phyloP scores from a whole-genome alignment of 2,329 filamentous ascomycete species.

The Sclerotinia nivalis region DNA sequence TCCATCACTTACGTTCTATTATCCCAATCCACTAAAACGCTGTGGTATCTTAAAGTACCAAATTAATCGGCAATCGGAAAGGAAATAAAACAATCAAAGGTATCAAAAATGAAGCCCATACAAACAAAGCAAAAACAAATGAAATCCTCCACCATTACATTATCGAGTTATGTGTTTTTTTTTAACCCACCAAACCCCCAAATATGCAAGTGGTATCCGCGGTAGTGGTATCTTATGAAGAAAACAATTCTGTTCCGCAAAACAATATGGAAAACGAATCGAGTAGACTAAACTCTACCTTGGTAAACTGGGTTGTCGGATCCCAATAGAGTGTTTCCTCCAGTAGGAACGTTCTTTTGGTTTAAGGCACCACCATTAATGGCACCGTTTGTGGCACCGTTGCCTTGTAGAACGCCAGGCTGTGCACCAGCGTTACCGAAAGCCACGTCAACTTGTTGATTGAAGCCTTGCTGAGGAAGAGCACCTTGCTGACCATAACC shows the following conservation, averaged over 20 bases:
- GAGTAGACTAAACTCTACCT: slow-evolving; percentile 12
- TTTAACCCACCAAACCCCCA: slow-evolving; percentile 14
- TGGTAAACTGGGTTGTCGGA: slow-evolving; percentile 25
- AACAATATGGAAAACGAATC: slow-evolving; percentile 14
- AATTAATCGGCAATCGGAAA: slow-evolving; percentile 13
- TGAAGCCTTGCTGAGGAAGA: background rate
- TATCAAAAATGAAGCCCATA: slow-evolving; percentile 7
- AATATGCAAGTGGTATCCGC: slow-evolving; percentile 25
- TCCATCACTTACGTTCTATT: background rate
- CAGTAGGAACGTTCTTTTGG: slow-evolving; percentile 10
- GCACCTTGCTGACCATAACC: slow-evolving; percentile 6
- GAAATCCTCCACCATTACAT: slow-evolving; percentile 17
- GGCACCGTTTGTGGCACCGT: slow-evolving; percentile 6
- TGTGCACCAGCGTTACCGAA: slow-evolving; percentile 7
- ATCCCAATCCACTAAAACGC: background rate
- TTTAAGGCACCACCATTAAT: slow-evolving; percentile 12
- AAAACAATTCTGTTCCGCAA: slow-evolving; percentile 17
- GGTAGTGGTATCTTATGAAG: slow-evolving; percentile 26
- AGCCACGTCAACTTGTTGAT: slow-evolving; percentile 14
- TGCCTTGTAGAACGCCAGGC: background rate
- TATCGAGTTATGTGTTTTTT: slow-evolving; percentile 6
- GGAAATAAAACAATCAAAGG: slow-evolving; percentile 7
- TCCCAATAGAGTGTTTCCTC: slow-evolving; percentile 26
- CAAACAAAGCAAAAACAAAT: slow-evolving; percentile 16
- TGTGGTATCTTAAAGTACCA: slow-evolving; percentile 12